Percentiles rank a stretch among this genome's conserved stretches.
Conservation (phyloP, 2,329 filamentous ascomycete genomes). For the Hypoxylon sp. region DNA sequence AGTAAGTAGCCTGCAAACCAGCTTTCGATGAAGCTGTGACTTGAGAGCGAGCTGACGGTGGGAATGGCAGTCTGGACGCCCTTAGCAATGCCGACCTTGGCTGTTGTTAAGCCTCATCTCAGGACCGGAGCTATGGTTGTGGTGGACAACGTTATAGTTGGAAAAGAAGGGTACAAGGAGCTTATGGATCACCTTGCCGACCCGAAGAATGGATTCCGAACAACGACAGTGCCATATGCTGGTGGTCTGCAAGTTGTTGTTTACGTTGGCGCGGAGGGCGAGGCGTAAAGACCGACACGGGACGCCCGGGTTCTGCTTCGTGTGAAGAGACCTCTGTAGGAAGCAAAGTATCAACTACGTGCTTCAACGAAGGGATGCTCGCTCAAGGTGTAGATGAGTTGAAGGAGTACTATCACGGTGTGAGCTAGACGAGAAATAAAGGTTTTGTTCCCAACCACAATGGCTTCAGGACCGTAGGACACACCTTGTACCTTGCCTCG, state of each 20-base stretch:
- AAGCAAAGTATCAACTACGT: too few relatives aligned
- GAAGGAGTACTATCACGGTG: too few relatives aligned
- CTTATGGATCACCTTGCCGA: constrained; percentile 55
- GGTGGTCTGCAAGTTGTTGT: constrained; percentile 51
- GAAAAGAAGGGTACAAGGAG: constrained; percentile 54
- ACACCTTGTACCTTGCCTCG: too few relatives aligned
- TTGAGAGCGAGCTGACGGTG: constrained; percentile 3
- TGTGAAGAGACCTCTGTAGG: too few relatives aligned
- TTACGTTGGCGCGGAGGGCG: constrained; percentile 16
- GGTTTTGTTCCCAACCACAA: too few relatives aligned
- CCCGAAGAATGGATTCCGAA: constrained; percentile 58
- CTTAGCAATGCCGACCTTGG: constrained; percentile 60
- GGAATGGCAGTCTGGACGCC: constrained; percentile 59
- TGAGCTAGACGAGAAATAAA: too few relatives aligned
- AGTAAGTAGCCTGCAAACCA: constrained; percentile 63
- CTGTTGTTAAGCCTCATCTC: constrained; percentile 55
- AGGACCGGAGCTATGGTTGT: constrained; percentile 57
- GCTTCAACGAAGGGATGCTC: too few relatives aligned
- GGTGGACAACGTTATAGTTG: constrained; percentile 56
- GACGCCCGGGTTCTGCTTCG: too few relatives aligned
- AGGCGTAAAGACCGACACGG: too few relatives aligned
- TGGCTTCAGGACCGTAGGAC: too few relatives aligned
- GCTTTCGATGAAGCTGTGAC: neutral
- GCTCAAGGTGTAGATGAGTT: too few relatives aligned
- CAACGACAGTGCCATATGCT: constrained; percentile 56